Base-by-base conservation (phyloP, 2,329 filamentous ascomycete genomes). In the Claviceps humidiphila region DNA sequence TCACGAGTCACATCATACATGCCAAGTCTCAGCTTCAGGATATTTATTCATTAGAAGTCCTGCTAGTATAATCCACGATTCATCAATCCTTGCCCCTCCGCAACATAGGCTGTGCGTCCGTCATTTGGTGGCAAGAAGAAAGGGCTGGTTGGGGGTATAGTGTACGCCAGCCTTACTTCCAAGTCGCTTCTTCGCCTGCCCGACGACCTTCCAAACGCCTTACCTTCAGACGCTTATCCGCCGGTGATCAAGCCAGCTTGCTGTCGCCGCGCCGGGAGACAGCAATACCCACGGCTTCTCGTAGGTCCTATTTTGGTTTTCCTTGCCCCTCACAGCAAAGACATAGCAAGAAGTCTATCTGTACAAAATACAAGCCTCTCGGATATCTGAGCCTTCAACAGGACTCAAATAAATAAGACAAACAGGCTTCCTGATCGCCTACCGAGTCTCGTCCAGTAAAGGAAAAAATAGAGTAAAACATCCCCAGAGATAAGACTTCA, bases 271-370 rank as follows among this genome's bases (percentile, higher is more conserved):
- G 53, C 38, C 54, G 40, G 47, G 42, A 45, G 49, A 24, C 46
- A 47, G 47, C 42, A 38, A 43, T 40, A 40, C 37, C 50, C 42
- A 42, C 45, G 50, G 49, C 41, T 46, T 51, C 43, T 40, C 48
- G 45, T 24, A 48, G 44, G 50, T 52, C 55, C 54, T 59, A 57
- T 61, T 61, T 68, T 60, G 60, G 60, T 61, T 48, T 61, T 62
- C 63, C 61, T 63, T 66, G 59, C 60, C 61, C 43, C 46, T 51
- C 26, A 46, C 59, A 63, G 60, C 7, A 60, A 63, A 66, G 59
- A 64, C 65, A 64, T 68, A 64, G 63, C 65, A 67, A 63, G 57
- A 67, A 67, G 61, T 69, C 68, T 70, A 69, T 66, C 66, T 61
- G 65, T 69, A 68, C 63, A 69, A 64, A 61, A 66, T 64, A 63